Conservation (phyloP, 2,329 filamentous ascomycete species). For the Colletotrichum spaethianum region DNA sequence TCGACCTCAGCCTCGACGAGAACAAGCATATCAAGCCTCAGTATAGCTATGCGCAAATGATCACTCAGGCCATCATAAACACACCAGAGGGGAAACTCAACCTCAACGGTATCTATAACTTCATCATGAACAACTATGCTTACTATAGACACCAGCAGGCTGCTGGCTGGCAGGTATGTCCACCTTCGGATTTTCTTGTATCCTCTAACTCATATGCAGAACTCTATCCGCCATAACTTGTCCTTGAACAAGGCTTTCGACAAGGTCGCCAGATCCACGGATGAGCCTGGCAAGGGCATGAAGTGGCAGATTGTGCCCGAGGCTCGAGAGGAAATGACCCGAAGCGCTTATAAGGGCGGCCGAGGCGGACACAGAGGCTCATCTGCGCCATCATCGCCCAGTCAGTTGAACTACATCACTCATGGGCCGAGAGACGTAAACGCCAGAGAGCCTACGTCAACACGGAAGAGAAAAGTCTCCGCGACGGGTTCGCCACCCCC, state of each 20-base stretch:
- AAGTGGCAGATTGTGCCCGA: slow-evolving; percentile 96
- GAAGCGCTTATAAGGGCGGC: slow-evolving; percentile 75
- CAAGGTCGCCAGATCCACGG: slow-evolving; percentile 91
- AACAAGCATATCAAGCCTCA: slow-evolving; percentile 95
- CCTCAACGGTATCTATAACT: slow-evolving; percentile 92
- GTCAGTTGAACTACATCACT: slow-evolving; percentile 72
- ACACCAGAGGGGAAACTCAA: slow-evolving; percentile 91
- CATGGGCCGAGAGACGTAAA: slow-evolving; percentile 71
- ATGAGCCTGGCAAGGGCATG: slow-evolving; percentile 98
- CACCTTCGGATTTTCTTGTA: neutral
- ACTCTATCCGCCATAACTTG: slow-evolving; percentile 96
- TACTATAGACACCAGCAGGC: slow-evolving; percentile 87
- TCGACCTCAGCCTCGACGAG: slow-evolving; percentile 85
- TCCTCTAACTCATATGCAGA: slow-evolving; percentile 64
- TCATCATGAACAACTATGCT: slow-evolving; percentile 91
- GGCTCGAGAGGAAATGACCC: slow-evolving; percentile 88
- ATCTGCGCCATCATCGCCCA: slow-evolving; percentile 79
- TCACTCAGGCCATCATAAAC: slow-evolving; percentile 94
- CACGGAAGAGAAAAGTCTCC: slow-evolving; percentile 70
- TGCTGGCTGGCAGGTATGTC: slow-evolving; percentile 89
- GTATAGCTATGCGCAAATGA: slow-evolving; percentile 96
- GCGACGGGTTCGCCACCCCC: slow-evolving; percentile 69
- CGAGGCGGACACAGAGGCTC: slow-evolving; percentile 77
- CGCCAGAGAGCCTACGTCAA: slow-evolving; percentile 64
- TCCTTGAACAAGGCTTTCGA: slow-evolving; percentile 95